Conservation (phyloP, 139 green algal genomes). For the Desmodesmus armatus region DNA sequence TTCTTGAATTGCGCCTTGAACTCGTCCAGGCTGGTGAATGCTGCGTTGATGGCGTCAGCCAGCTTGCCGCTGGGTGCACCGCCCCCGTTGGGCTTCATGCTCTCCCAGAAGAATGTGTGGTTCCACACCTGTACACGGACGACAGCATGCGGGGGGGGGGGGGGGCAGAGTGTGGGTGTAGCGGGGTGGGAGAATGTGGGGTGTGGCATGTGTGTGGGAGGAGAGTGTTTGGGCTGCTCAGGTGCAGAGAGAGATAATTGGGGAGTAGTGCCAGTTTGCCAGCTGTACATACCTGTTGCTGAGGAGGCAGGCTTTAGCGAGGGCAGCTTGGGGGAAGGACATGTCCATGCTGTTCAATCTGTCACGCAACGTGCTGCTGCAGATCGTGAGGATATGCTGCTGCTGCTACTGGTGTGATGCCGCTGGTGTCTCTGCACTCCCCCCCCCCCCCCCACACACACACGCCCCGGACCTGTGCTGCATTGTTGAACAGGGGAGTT, state of each 20-base stretch:
- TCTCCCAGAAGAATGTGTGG: slow-evolving; percentile 73
- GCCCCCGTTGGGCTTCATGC: slow-evolving; percentile 56
- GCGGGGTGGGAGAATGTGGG: too few relatives aligned
- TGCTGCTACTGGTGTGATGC: slow-evolving; percentile 62
- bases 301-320: too few relatives aligned
- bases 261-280: too few relatives aligned
- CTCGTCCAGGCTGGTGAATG: slow-evolving; percentile 79
- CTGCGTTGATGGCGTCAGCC: slow-evolving; percentile 74
- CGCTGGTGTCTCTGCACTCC: background rate
- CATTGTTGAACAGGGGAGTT: slow-evolving; percentile 93
- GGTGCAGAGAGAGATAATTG: background rate
- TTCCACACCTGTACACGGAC: slow-evolving; percentile 65
- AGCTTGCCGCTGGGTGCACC: slow-evolving; percentile 54
- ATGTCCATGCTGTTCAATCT: too few relatives aligned
- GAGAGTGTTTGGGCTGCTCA: background rate
- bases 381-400: slow-evolving; percentile 54
- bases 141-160: slow-evolving; percentile 47
- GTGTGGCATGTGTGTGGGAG: background rate
- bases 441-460: too few relatives aligned
- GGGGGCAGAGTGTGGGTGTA: too few relatives aligned
- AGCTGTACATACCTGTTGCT: too few relatives aligned
- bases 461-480: slow-evolving; percentile 69
- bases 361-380: background rate
- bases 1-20: slow-evolving; percentile 88
- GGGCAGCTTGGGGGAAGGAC: too few relatives aligned